These are phyloP conservation scores for Cornus kousa DNA, from an alignment of 148 eudicot species.

Conservation along the genomic window DNA sequence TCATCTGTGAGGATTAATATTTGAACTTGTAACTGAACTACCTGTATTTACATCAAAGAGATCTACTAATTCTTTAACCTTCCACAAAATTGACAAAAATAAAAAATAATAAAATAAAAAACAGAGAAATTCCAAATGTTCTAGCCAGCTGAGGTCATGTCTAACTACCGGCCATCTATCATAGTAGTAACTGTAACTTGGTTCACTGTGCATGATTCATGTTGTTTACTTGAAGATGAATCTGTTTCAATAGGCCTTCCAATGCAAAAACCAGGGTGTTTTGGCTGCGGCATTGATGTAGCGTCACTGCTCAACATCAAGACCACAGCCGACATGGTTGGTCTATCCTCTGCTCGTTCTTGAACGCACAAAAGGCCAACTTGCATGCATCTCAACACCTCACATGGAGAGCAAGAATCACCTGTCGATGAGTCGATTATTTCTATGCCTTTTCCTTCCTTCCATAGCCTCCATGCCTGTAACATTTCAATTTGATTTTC, in stretches of 20 bases:
- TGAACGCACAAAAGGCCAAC: constrained; percentile 83
- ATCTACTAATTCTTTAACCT: background rate
- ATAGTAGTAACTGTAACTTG: constrained; percentile 68
- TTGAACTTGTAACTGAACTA: background rate
- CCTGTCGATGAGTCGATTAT: constrained; percentile 45
- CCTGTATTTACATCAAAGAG: background rate
- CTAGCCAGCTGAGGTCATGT: background rate
- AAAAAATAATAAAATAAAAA: background rate
- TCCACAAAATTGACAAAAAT: constrained; percentile 5
- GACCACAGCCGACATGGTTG: constrained; percentile 66
- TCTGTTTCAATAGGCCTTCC: constrained; percentile 38
- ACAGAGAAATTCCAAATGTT: background rate
- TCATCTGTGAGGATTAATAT: background rate
- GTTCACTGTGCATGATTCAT: constrained; percentile 68
- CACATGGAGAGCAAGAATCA: constrained; percentile 27
- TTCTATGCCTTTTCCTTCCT: constrained; percentile 58
- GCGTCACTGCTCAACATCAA: constrained; percentile 70
- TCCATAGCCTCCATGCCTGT: constrained; percentile 87
- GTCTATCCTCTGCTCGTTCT: constrained; percentile 78
- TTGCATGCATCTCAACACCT: constrained; percentile 74
- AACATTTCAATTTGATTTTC: background rate
- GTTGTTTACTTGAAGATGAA: constrained; percentile 54
- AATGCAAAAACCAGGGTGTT: constrained; percentile 54
- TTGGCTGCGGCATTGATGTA: constrained; percentile 53
- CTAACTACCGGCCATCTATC: constrained; percentile 55